Conservation (phyloP, 176 grass and related monocot genomes). For the Oryza officinalis region DNA sequence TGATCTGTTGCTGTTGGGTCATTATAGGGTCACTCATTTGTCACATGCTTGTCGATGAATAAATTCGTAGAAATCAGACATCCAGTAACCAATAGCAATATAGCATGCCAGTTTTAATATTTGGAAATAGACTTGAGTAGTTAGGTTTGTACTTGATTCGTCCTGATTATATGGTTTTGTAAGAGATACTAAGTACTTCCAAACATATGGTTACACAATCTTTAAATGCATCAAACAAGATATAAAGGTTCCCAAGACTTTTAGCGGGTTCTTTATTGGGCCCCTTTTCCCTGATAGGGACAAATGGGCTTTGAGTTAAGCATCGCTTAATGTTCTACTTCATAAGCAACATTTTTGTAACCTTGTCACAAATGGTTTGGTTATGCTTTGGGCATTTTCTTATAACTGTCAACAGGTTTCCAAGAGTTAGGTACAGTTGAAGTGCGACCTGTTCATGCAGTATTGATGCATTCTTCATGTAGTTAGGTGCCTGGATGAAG, state of each 20-base stretch:
- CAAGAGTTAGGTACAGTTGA: constrained; percentile 32
- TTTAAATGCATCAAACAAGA: neutral
- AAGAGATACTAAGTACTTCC: neutral
- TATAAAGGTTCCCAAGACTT: neutral
- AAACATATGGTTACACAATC: neutral
- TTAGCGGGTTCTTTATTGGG: neutral
- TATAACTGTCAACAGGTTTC: constrained; percentile 20
- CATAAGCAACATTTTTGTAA: constrained; percentile 2
- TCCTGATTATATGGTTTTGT: constrained; percentile 24
- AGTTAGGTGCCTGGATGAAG: neutral
- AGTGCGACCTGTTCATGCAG: neutral
- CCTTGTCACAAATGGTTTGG: constrained; percentile 9
- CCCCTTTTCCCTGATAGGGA: constrained; percentile 15
- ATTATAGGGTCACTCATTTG: constrained; percentile 4
- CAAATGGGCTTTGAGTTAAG: constrained; percentile 24
- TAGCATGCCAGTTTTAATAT: neutral
- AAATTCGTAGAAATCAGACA: neutral
- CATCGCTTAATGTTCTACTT: neutral
- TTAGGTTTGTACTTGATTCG: neutral
- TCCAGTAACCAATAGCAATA: neutral
- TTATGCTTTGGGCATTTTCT: neutral
- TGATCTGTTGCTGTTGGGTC: neutral
- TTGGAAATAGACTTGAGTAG: neutral
- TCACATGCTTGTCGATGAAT: neutral
- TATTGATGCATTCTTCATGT: constrained; percentile 16